These are phyloP conservation scores for Tubosaeta sp. DNA, from an alignment of 768 basidiomycete genomes.

Conservation along the genomic window DNA sequence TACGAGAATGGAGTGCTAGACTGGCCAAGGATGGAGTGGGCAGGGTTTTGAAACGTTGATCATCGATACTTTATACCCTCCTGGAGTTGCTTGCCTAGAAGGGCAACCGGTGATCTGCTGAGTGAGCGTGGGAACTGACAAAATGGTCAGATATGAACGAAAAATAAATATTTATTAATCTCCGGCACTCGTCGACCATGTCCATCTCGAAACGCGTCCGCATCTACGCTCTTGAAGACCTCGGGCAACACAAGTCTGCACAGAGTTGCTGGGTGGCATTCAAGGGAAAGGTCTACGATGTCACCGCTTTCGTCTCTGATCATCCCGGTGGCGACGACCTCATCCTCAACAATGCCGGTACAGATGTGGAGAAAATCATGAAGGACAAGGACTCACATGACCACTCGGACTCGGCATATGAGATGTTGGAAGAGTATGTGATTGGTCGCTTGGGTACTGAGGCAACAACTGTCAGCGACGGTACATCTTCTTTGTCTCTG, in stretches of 20 bases:
- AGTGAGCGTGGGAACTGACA: slow-evolving; percentile 12
- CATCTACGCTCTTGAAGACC: slow-evolving; percentile 73
- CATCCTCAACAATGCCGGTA: slow-evolving; percentile 77
- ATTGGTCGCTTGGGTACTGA: slow-evolving; percentile 79
- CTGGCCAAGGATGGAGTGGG: slow-evolving; percentile 47
- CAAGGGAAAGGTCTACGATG: slow-evolving; percentile 84
- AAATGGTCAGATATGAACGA: slow-evolving; percentile 7
- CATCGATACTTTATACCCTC: background rate
- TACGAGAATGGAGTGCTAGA: slow-evolving; percentile 64
- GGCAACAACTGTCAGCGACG: slow-evolving; percentile 72
- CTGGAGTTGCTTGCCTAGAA: too few species aligned
- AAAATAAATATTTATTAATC: background rate
- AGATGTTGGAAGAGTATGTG: slow-evolving; percentile 84
- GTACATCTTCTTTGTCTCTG: slow-evolving; percentile 41
- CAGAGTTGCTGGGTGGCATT: slow-evolving; percentile 80
- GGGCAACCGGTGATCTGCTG: slow-evolving; percentile 3
- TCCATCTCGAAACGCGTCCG: slow-evolving; percentile 56
- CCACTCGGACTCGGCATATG: slow-evolving; percentile 88
- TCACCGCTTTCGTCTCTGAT: slow-evolving; percentile 77
- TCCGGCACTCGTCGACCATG: slow-evolving; percentile 37
- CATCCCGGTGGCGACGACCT: slow-evolving; percentile 96
- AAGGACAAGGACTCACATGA: slow-evolving; percentile 74
- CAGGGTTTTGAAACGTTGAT: background rate
- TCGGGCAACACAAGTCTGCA: slow-evolving; percentile 54
- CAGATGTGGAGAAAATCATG: slow-evolving; percentile 81